These are phyloP conservation scores for Nelumbo lutea DNA, from an alignment of 164 flowering plant species.

Conservation along the genomic window DNA sequence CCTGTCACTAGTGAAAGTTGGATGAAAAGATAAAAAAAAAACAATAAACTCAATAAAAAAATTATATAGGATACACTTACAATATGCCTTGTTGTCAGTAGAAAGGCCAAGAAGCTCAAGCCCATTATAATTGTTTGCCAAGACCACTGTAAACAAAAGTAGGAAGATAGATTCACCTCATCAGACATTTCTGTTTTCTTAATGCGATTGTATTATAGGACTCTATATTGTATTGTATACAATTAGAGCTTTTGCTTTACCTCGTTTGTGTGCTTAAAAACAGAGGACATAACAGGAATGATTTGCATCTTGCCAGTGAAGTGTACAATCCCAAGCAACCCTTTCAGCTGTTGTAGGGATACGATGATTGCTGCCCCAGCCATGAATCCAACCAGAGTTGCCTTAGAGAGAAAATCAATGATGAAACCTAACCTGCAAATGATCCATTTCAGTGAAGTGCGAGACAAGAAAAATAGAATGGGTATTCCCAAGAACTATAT, in stretches of 20 bases:
- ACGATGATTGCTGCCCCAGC: slow-evolving; percentile 65
- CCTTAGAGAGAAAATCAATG: slow-evolving; percentile 56
- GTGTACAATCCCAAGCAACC: slow-evolving; percentile 53
- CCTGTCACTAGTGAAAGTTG: neutral
- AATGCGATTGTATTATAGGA: no score
- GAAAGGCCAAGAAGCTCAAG: slow-evolving; percentile 36
- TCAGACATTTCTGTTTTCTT: neutral
- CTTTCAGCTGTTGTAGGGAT: slow-evolving; percentile 64
- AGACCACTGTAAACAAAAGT: slow-evolving; percentile 38
- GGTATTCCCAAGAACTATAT: neutral
- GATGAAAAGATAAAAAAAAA: neutral
- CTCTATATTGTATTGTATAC: neutral
- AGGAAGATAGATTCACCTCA: neutral
- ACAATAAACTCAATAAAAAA: neutral
- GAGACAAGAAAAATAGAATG: neutral
- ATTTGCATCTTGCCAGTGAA: slow-evolving; percentile 52
- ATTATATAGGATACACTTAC: slow-evolving; percentile 24
- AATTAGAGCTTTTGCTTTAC: slow-evolving; percentile 14
- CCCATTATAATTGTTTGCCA: slow-evolving; percentile 57
- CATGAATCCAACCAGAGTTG: slow-evolving; percentile 67
- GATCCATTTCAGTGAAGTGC: neutral
- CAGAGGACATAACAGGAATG: slow-evolving; percentile 46
- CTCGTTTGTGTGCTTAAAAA: slow-evolving; percentile 36
- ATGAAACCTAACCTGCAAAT: slow-evolving; percentile 53
- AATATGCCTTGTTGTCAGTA: slow-evolving; percentile 40